Conservation (phyloP, 805 yeast genomes). For the Yamadazyma laniorum region DNA sequence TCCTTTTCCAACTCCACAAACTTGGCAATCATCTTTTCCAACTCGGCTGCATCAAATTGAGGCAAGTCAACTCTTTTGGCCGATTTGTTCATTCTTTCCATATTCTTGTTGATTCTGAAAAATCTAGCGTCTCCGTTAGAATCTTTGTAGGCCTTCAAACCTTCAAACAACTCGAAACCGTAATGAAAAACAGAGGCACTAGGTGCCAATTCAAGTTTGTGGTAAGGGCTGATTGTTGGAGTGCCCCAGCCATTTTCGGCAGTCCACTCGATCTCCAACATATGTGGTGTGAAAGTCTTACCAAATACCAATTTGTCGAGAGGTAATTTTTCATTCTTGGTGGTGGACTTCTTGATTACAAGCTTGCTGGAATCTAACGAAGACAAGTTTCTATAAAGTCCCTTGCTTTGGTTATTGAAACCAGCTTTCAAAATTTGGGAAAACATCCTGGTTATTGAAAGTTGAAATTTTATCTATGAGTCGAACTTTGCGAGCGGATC, state of each 20-base stretch:
- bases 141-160: slow-evolving; percentile 85
- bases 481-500: slow-evolving; percentile 2
- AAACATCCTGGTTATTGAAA: background rate
- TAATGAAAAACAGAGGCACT: slow-evolving; percentile 90
- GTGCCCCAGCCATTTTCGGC: slow-evolving; percentile 75
- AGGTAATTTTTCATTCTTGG: slow-evolving; percentile 36
- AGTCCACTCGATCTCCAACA: slow-evolving; percentile 85
- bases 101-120: slow-evolving; percentile 90
- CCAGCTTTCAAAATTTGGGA: background rate
- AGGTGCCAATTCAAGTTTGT: slow-evolving; percentile 75
- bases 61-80: slow-evolving; percentile 91
- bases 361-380: slow-evolving; percentile 38
- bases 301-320: slow-evolving; percentile 44
- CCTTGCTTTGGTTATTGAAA: background rate
- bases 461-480: slow-evolving; percentile 2
- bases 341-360: slow-evolving; percentile 34
- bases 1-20: slow-evolving; percentile 70
- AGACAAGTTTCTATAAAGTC: slow-evolving; percentile 11
- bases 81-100: slow-evolving; percentile 85
- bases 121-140: slow-evolving; percentile 64
- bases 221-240: slow-evolving; percentile 89
- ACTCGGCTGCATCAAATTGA: slow-evolving; percentile 74
- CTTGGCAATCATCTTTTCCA: slow-evolving; percentile 72
- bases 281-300: slow-evolving; percentile 76
- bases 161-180: slow-evolving; percentile 93